Evolutionary conservation across 495 filamentous ascomycete genomes (phyloP).

Genomic region (Neurospora tetraspora): DNA sequence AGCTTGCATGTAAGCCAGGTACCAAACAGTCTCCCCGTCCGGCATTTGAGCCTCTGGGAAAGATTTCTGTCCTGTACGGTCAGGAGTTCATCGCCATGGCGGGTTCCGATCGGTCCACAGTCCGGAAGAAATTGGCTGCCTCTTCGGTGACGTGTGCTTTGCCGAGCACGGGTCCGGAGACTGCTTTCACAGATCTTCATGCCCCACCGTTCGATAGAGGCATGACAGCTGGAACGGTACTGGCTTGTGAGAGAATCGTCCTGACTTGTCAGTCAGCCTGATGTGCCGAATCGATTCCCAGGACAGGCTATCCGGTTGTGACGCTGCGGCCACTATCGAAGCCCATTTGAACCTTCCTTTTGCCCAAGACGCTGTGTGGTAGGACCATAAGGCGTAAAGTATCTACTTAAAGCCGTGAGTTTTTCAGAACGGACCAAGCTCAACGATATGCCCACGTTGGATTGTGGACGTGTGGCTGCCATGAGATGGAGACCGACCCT

Average conservation of each 20-base stretch:
- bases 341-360: background rate
- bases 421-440: background rate
- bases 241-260: background rate
- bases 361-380: background rate
- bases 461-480: background rate
- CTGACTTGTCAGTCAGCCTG: background rate
- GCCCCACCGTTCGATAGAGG: background rate
- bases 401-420: background rate
- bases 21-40: background rate
- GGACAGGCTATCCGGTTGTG: background rate
- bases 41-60: background rate
- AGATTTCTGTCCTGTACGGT: background rate
- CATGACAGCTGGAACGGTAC: background rate
- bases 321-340: background rate
- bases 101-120: background rate
- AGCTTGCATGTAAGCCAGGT: background rate
- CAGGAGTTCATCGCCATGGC: background rate
- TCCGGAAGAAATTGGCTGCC: background rate
- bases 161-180: background rate
- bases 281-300: background rate
- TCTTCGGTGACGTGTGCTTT: background rate
- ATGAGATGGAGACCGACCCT: background rate
- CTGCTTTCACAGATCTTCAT: background rate
- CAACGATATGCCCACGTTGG: background rate
- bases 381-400: background rate